Evolutionary conservation across 2,329 filamentous ascomycete genomes (phyloP), one percentile per base, ranked within the genome.

Genomic region (Xylariaceae sp.): DNA sequence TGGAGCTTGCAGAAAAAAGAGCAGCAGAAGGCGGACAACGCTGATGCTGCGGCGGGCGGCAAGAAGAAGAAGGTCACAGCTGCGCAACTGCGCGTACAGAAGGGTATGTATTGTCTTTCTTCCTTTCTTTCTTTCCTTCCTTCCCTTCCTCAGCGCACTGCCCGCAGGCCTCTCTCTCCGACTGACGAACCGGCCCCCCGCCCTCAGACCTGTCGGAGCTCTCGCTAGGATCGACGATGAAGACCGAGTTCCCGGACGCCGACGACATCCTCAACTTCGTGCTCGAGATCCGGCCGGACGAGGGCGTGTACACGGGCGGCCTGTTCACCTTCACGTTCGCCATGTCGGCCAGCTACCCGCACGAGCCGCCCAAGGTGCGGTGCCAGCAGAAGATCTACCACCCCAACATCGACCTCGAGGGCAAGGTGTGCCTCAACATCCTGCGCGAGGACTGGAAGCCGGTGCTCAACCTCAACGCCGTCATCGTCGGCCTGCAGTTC

Each of bases 21-120:
- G 71, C 87, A 95, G 71, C 87, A 94, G 66, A 85, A 93, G 65
- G 89, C 86, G 53, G 86, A 89, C 48, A 86, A 89, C 53, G 87
- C 85, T 38, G 80, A 83, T 47, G 77, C 72, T 21, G 71, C 77
- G 28, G 76, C 70, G 1, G 81, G 80, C 12, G 75, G 79, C 35
- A 94, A 88, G 70, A 96, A 95, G 76, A 96, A 95, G 77, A 96
- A 95, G 72, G 89, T 98, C 46, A 96, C 92, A 15, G 87, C 92
- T 13, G 92, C 92, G 35, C 89, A 96, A 65, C 68, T 96, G 43
- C 83, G 92, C 40, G 88, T 95, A 41, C 92, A 96, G 64, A 94
- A 94, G 75, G 92, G 90, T 93, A 65, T 35, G 56, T 8, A 8
- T n/a, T n/a, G n/a, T 23, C 21, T n/a, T n/a, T 23, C 8, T 23